Base-by-base conservation (phyloP, 23 red algal genomes). In the Porphyridium purpureum region DNA sequence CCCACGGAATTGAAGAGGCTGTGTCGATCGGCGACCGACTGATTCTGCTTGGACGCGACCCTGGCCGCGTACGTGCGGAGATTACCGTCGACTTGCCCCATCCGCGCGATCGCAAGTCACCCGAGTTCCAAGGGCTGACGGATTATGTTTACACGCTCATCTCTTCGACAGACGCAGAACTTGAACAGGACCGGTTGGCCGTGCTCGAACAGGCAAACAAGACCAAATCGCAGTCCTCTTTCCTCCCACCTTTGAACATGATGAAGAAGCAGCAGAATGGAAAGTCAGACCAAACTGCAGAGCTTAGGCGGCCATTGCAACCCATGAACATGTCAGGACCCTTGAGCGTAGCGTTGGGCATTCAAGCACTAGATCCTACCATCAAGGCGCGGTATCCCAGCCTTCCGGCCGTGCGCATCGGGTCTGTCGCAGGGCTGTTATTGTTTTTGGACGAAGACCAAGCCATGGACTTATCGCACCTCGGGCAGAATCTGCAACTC, bases 1-100 rank as follows among this genome's bases (percentile, higher is more conserved):
- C 90, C 4, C 90, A 98, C 55, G 76, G 78, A 24, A 98, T 98
- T 48, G 90, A 98, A 52, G 90, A 98, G 72, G 90, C 90, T 7
- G 79, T 98, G 6, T 57, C 47, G 61, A 47, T 98, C 21, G 90
- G 79, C 3, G 90, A 98, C 69, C 62, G 90, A 24, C 65, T 98
- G 33, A 69, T 98, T 14, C 74, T 98, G 21, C 47, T 98, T 19
- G 80, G 75, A 23, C 53, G 59, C 31, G 90, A 69, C 29, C 90
- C 90, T 2, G 90, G 90, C 2, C 78, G 70, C 28, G 67, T 98
- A 21, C 90, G 81, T 22, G 72, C 54, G 34, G 54, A 66, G 29
- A 22, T 98, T 29, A 68, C 67, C 5, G 65, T 98, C 24, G 55
- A 49, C 25, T 48, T 98, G 23, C 50, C 62, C 17, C 90, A 98